These are phyloP conservation scores for Yarrowia bubula DNA, from an alignment of 805 yeast species.

Conservation along the genomic window DNA sequence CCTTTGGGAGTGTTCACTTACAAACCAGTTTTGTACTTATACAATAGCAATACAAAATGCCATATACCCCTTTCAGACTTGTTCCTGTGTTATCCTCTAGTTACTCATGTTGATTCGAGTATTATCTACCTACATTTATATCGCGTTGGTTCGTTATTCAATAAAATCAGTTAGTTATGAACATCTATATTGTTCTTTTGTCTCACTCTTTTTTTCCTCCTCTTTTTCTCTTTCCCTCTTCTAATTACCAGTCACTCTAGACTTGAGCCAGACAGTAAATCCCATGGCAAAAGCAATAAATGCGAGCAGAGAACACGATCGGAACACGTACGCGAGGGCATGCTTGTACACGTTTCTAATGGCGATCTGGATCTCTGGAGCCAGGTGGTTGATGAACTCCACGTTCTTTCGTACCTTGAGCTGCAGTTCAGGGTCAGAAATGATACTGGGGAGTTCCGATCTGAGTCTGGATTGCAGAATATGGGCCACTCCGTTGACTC, in stretches of 20 bases:
- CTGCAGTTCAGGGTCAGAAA: slow-evolving; percentile 15
- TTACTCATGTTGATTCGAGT: too few relatives aligned
- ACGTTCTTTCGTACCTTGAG: slow-evolving; percentile 20
- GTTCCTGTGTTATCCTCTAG: too few relatives aligned
- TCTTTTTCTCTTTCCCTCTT: too few relatives aligned
- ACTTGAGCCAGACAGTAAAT: background rate
- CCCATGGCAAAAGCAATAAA: slow-evolving; percentile 8
- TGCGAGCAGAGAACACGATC: background rate
- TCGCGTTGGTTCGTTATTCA: background rate
- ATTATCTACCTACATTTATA: background rate
- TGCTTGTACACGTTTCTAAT: slow-evolving; percentile 19
- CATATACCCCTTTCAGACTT: too few relatives aligned
- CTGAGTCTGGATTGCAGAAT: background rate
- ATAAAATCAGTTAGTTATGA: background rate
- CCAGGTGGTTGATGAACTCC: slow-evolving; percentile 16
- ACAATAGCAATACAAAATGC: too few relatives aligned
- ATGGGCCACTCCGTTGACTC: slow-evolving; percentile 24
- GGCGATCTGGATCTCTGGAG: slow-evolving; percentile 1
- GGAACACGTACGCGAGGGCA: background rate
- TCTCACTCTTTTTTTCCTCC: too few relatives aligned
- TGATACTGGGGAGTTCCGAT: slow-evolving; percentile 2
- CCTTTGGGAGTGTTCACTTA: too few relatives aligned
- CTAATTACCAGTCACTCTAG: background rate
- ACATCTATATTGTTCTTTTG: slow-evolving; percentile 1
- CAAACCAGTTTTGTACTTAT: too few relatives aligned